Evolutionary conservation across 345 rosid species (phyloP), one percentile per base, ranked within the genome.

Genomic region (Boechera retrofracta): DNA sequence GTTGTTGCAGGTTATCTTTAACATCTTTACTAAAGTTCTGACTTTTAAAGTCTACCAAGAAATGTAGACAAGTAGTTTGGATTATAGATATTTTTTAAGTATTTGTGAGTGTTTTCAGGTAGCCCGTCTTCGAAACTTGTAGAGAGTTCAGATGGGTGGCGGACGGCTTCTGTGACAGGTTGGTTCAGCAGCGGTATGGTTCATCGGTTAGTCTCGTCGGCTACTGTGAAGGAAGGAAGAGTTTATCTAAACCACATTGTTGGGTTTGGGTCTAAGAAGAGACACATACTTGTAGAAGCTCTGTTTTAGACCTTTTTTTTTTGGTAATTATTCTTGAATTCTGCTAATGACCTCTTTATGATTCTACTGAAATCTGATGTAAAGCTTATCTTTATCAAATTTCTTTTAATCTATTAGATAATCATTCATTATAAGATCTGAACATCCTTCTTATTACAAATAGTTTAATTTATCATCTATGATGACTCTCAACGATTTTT

Each of bases 131-230:
- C 83, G 28, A 85, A 89, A 80, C 51, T 94, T 67, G 87, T 94
- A 4, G 91, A 90, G 91, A 87, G 97, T 85, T 64, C 81, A 0
- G 92, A 94, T 15, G 93, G 93, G 57, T 94, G 98, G 98, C 75
- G 79, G 75, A 92, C 90, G 4, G 98, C 96, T 65, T 62, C 89
- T 1, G 78, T 92, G 3, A 85, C 84, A 0, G 89, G 82, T 4
- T 85, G 78, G 82, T 94, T 89, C 53, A 81, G 77, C 53, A 82
- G 75, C 58, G 98, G 98, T 21, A 89, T 91, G 10, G 72, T 63
- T 10, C 98, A 92, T 72, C 76, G 98, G 58, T 10, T 94, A 77
- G 91, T 91, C 18, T 81, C 98, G 0, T 90, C 98, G 0, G 97
- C 95, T 31, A 88, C 97, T 0, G 90, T 92, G 21, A 94, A 90